Conservation (phyloP, 805 yeast species). For the Wickerhamiella azymoides region DNA sequence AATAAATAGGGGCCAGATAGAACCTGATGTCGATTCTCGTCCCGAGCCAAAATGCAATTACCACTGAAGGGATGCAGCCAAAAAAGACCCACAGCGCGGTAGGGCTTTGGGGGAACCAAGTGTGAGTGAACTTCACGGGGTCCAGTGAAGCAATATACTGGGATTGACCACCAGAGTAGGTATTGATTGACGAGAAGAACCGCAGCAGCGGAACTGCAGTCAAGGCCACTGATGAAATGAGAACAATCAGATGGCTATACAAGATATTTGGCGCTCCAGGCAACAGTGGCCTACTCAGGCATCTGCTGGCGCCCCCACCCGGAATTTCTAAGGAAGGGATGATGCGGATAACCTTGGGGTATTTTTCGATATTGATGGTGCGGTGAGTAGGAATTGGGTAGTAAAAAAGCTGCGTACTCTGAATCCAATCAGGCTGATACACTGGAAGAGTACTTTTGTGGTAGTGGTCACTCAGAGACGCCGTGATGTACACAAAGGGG, state of each 20-base stretch:
- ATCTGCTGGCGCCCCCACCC: constrained; percentile 29
- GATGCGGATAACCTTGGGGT: constrained; percentile 35
- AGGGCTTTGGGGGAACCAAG: constrained; percentile 36
- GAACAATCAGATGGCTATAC: constrained; percentile 30
- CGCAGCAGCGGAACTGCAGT: constrained; percentile 22
- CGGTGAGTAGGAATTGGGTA: constrained; percentile 34
- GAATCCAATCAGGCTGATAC: constrained; percentile 66
- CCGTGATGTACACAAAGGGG: constrained; percentile 34
- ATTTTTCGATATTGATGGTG: constrained; percentile 19
- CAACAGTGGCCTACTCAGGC: constrained; percentile 34
- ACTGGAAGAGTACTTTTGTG: constrained; percentile 12
- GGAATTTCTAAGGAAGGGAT: constrained; percentile 42
- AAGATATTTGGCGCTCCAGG: constrained; percentile 24
- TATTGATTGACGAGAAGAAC: constrained; percentile 9
- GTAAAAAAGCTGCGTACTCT: constrained; percentile 43
- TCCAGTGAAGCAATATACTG: neutral
- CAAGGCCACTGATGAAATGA: constrained; percentile 18
- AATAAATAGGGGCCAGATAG: constrained; percentile 41
- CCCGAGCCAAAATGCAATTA: constrained; percentile 41
- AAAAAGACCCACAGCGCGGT: constrained; percentile 53
- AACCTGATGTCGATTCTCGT: constrained; percentile 67
- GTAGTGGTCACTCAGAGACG: neutral
- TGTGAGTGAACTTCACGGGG: constrained; percentile 11
- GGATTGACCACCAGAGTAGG: constrained; percentile 6
- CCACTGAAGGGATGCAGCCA: constrained; percentile 51